These are phyloP conservation scores for Bipolaris bicolor DNA, from an alignment of 2,329 filamentous ascomycete genomes.

Conservation along the genomic window DNA sequence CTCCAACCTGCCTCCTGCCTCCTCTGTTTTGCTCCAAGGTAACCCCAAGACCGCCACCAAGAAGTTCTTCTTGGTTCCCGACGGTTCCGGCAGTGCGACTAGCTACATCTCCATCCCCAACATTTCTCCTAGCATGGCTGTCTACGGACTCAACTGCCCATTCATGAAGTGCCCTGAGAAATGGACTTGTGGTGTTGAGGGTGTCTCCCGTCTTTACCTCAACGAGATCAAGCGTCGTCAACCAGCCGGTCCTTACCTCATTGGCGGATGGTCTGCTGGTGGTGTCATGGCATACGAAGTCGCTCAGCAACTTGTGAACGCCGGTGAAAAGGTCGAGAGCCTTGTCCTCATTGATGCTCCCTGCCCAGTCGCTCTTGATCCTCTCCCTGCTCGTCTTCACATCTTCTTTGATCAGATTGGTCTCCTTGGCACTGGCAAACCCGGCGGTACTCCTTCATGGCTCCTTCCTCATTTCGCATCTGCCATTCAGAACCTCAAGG, in stretches of 20 bases:
- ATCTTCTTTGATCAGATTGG: conserved; percentile 76
- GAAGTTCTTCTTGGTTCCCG: conserved; percentile 60
- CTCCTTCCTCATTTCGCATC: conserved; percentile 75
- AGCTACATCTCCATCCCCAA: conserved; percentile 68
- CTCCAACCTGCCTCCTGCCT: conserved; percentile 55
- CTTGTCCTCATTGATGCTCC: conserved; percentile 62
- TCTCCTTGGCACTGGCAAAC: conserved; percentile 68
- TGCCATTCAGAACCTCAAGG: conserved; percentile 70
- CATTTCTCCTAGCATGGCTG: conserved; percentile 57
- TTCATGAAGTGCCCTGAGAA: conserved; percentile 73
- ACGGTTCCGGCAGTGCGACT: conserved; percentile 66
- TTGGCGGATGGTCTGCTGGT: conserved; percentile 63
- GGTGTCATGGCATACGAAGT: conserved; percentile 62
- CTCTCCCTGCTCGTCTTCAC: conserved; percentile 64
- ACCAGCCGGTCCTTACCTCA: conserved; percentile 64
- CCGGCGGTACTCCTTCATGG: conserved; percentile 71
- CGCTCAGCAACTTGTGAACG: conserved; percentile 55
- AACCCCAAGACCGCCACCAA: conserved; percentile 63
- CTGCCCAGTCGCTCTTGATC: conserved; percentile 59
- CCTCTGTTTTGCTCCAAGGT: conserved; percentile 64
- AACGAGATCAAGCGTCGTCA: conserved; percentile 74
- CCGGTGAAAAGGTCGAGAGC: conserved; percentile 57
- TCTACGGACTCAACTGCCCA: conserved; percentile 68
- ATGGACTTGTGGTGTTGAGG: conserved; percentile 69
- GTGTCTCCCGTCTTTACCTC: conserved; percentile 69